Base-by-base conservation (phyloP, 75 land plant genomes). In the Larix kaempferi region DNA sequence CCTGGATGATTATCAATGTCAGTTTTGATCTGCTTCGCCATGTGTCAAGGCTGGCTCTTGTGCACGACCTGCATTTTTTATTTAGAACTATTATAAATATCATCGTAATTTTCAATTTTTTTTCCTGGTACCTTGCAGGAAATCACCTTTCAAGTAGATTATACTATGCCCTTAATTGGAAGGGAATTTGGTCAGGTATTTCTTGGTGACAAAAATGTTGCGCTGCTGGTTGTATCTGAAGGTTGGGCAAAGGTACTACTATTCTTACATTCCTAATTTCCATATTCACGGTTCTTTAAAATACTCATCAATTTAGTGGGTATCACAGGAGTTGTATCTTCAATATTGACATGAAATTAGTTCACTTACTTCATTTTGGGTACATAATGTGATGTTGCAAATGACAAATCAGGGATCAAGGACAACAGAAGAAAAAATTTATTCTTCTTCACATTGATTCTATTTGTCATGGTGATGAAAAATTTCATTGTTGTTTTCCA, bases 221-320 rank as follows among this genome's bases (percentile, higher is more conserved):
- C 95, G 4, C 6, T 66, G 58, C 76, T 83, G 72, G 91, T 94
- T 65, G 94, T 92, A 77, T 71, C 91, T 26, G 85, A 82, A 73
- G 99, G 99, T 65, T 97, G 99, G 99, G 98, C 99, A 21, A 97
- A 91, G 99, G 99, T 94, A 77, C 37, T 35, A 69, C 25, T 39
- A 15, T 26, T n/a, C 14, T 29, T 78, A 52, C 63, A 23, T 27
- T 82, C 22, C 29, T 65, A 57, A 56, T 4, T n/a, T n/a, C n/a
- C n/a, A n/a, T n/a, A n/a, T n/a, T n/a, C n/a, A n/a, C n/a, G n/a
- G n/a, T n/a, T n/a, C n/a, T n/a, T n/a, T n/a, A n/a, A 65, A 16
- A 8, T 5, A 8, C n/a, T n/a, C n/a, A n/a, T n/a, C n/a, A n/a
- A n/a, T n/a, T n/a, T n/a, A n/a, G n/a, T n/a, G n/a, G n/a, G n/a